phyloP scores from a whole-genome alignment of 2,329 filamentous ascomycete species.

The Exophiala sideris region DNA sequence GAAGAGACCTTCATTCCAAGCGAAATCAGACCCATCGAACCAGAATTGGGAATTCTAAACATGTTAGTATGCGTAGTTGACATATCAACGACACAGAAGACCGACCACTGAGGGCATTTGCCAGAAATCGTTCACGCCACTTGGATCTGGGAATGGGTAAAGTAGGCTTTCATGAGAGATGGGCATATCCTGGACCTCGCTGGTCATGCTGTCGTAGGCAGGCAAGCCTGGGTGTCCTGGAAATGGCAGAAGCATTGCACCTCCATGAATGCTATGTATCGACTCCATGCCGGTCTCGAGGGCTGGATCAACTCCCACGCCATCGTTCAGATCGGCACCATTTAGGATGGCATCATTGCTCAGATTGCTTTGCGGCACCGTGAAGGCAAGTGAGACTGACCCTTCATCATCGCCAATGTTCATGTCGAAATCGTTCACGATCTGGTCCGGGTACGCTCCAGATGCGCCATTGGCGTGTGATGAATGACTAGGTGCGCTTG shows the following conservation, averaged over 20 bases:
- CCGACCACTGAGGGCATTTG: slow-evolving; percentile 11
- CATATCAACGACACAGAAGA: neutral
- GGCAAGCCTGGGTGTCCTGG: neutral
- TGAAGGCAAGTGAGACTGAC: neutral
- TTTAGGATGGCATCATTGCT: neutral
- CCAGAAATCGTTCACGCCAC: slow-evolving; percentile 13
- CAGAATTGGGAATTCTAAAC: slow-evolving; percentile 13
- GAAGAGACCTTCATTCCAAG: slow-evolving; percentile 6
- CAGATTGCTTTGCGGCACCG: neutral
- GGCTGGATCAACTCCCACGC: neutral
- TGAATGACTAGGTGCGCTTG: neutral
- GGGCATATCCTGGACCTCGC: slow-evolving; percentile 1
- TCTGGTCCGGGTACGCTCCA: neutral
- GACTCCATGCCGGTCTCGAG: neutral
- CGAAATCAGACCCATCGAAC: slow-evolving; percentile 12
- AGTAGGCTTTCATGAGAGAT: slow-evolving; percentile 1
- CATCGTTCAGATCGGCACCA: too few species aligned
- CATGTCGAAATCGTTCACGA: neutral
- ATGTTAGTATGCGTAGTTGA: neutral
- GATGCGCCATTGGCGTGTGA: neutral
- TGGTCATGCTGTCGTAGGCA: neutral
- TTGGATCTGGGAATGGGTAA: slow-evolving; percentile 6
- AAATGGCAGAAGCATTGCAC: neutral
- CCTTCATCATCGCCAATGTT: neutral
- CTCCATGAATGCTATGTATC: neutral